Base-by-base conservation (phyloP, 2,329 filamentous ascomycete genomes). In the Diaporthe citrichinensis region DNA sequence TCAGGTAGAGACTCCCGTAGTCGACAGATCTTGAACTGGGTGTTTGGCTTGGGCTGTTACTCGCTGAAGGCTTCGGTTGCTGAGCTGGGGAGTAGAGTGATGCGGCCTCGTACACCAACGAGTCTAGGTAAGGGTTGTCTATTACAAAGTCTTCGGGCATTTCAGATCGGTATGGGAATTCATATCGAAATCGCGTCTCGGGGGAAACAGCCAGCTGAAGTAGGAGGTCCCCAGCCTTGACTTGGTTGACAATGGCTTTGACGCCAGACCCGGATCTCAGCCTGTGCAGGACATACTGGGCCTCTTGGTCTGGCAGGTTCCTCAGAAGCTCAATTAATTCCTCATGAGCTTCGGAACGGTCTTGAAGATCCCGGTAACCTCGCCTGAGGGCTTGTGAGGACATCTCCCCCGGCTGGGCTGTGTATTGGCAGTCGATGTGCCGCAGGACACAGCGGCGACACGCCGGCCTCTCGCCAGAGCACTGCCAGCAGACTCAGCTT, bases 171-270 rank as follows among this genome's bases (percentile, higher is more conserved):
- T 62, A 62, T 6, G 58, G 58, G 15, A 62, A 62, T 28, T 62
- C 58, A 15, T 62, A 62, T 9, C 36, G 36, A 10, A 62, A 44
- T 9, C n/a, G 58, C 4, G 58, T 44, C 39, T 62, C 58, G 3
- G 58, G 58, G 17, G 36, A 41, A 25, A 62, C 58, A 20, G 58
- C 36, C 58, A 62, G 23, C 58, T 62, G 58, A 41, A 62, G 36
- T 15, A 44, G 58, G 39, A 44, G 12, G 15, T 62, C 58, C n/a
- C 58, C 58, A 20, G 58, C 36, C 58, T 62, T 62, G 36, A 44
- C 58, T 25, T 44, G 36, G 14, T 62, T 62, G 58, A 62, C 39
- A 25, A 62, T 44, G 3, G 58, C 36, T 3, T n/a, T 2, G 39
- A 44, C n/a, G 12, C n/a, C 36, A 15, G 36, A 44, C 17, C 58